Base-by-base conservation (phyloP, 495 filamentous ascomycete genomes). In the Chaetomium fimeti region DNA sequence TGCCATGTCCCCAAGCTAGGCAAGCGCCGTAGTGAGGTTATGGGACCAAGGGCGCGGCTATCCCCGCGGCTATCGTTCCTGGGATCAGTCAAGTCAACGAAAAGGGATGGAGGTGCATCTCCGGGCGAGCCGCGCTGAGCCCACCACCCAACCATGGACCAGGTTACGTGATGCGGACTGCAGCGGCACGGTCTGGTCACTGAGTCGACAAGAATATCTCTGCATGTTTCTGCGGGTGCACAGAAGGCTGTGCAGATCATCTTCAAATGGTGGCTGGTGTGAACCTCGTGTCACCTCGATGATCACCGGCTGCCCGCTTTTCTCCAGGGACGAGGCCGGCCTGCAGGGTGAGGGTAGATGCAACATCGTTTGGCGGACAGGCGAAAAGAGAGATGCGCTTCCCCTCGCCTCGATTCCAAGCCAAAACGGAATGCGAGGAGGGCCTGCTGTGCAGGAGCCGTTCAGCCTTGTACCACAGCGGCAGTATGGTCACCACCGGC, bases 161-260 rank as follows among this genome's bases (percentile, higher is more conserved):
- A 27, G 38, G 38, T 18, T 42, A 38, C 8, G 9, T 43, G 38
- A 15, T 63, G 61, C 38, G 22, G 28, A 27, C 42, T 42, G 28
- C 27, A 40, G 57, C 20, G 40, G 27, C 42, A 38, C 61, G 32
- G 25, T 27, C 25, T 52, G 61, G 40, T 43, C 36, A 47, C 51
- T 20, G 43, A 13, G 40, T 57, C 51, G 61, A 51, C 61, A 63
- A 58, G 40, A 9, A 36, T 43, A 43, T 28, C 53, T 29, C 58
- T 60, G 58, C 45, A 51, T 32, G 28, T 43, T 28, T 20, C 43
- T 57, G 55, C 52, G 38, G 52, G 54, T n/a, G 53, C 54, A 58
- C 62, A 29, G 22, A 22, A 55, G 52, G 63, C 32, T 29, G 36
- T 54, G 36, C 24, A 60, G 63, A 43, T 52, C 60, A 56, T 22